Base-by-base conservation (phyloP, 441 rosid genomes). In the Brassica hybrid region DNA sequence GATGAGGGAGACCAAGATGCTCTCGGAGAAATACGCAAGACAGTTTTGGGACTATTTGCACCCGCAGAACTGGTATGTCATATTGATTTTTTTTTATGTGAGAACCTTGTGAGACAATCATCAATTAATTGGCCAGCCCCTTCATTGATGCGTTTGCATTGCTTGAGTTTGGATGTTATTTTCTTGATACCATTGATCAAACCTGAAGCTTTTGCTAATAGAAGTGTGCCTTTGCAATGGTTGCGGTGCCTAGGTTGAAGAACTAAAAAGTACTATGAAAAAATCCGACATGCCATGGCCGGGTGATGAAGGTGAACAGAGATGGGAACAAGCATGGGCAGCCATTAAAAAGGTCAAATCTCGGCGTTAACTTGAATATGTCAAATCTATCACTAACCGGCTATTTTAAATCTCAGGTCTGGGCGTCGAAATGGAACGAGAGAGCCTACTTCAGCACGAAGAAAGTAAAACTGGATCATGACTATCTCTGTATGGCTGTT, bases 391-490 rank as follows among this genome's bases (percentile, higher is more conserved):
- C 67, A 67, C 64, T 86, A 67, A 85, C 62, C 5, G 9, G 58
- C 48, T 38, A 45, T 19, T 21, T 14, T 65, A 66, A 50, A 32
- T 74, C 10, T 65, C 86, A 96, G 99, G 99, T 96, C 65, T 96
- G 99, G 99, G 99, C 97, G 71, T 96, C 99, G 6, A 96, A 96
- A 76, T 96, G 99, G 99, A 96, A 96, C 25, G 99, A 94, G 82
- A 90, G 99, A 86, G 98, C 98, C 6, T 96, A 91, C 86, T 91
- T 94, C 86, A 96, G 99, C 90, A 87, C 94, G 10, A 91, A 84
- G 81, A 96, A 88, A 86, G 84, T 86, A 52, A 93, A 91, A 86
- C 77, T 96, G 71, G 97, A 93, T 84, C 99, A 96, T 76, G 97
- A 96, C 58, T 88, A 85, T 78, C 98, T 96, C 61, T 89, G 97